Evolutionary conservation across 768 basidiomycete genomes (phyloP).

Genomic region (Gautieria morchelliformis): DNA sequence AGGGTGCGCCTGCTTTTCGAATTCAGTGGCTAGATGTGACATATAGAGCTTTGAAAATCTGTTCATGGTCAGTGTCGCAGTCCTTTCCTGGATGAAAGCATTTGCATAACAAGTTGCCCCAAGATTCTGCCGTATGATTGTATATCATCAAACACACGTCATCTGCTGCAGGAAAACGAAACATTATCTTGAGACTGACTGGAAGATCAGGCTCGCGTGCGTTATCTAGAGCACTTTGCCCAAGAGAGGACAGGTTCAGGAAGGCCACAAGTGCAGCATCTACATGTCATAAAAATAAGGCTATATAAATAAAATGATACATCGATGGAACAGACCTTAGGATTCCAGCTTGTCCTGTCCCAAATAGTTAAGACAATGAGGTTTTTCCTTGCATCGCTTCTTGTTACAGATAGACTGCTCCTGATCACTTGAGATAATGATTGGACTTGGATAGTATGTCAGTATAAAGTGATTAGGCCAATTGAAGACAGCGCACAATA

Average conservation of each 20-base stretch:
- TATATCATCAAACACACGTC: conserved; percentile 2
- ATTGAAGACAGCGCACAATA: too few species aligned
- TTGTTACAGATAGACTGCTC: conserved; percentile 39
- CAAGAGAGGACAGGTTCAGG: conserved; percentile 41
- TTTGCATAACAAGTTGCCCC: conserved; percentile 98
- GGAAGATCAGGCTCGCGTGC: conserved; percentile 48
- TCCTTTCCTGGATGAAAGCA: conserved; percentile 75
- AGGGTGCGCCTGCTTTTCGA: conserved; percentile 67
- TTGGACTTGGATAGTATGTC: too few species aligned
- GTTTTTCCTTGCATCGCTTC: conserved; percentile 63
- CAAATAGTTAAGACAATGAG: conserved; percentile 80
- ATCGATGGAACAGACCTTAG: conserved; percentile 37
- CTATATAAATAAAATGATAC: conserved; percentile 11
- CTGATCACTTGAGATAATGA: conserved; percentile 66
- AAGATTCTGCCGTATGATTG: conserved; percentile 53
- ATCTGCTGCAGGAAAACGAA: background rate
- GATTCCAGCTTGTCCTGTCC: conserved; percentile 78
- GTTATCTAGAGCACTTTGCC: conserved; percentile 41
- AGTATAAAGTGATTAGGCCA: too few species aligned
- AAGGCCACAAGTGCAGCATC: conserved; percentile 44
- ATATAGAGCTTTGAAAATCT: conserved; percentile 96
- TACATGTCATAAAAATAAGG: conserved; percentile 17
- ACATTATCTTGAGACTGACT: conserved; percentile 66
- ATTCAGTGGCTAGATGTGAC: conserved; percentile 79
- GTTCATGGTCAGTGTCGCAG: background rate